Evolutionary conservation across 768 basidiomycete species (phyloP).

Genomic region (Leccinum longicurvipes): DNA sequence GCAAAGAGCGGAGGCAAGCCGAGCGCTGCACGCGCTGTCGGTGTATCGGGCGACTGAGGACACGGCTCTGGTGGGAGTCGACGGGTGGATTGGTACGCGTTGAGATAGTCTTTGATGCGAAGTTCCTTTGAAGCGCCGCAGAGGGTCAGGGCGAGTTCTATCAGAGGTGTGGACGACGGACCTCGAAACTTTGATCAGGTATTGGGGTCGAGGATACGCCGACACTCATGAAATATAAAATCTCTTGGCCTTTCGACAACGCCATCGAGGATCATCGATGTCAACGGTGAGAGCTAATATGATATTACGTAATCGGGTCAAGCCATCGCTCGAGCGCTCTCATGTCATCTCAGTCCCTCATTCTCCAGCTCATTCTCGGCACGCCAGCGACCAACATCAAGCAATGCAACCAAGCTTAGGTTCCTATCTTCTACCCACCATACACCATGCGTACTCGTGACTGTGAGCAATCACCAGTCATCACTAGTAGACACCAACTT

Average conservation of each 20-base stretch:
- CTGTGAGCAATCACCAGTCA: background rate
- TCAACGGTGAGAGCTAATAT: background rate
- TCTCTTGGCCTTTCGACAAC: conserved; percentile 10
- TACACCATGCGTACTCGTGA: background rate
- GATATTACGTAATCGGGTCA: conserved; percentile 10
- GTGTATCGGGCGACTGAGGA: conserved; percentile 45
- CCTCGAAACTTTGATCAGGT: conserved; percentile 29
- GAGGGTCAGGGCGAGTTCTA: no score
- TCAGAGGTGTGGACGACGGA: no score
- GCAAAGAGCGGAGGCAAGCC: conserved; percentile 51
- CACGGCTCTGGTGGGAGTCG: conserved; percentile 43
- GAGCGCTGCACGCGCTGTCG: conserved; percentile 40
- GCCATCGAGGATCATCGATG: conserved; percentile 8
- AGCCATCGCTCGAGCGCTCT: no score
- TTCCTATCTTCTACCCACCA: background rate
- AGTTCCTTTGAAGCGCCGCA: conserved; percentile 47
- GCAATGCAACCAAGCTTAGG: background rate
- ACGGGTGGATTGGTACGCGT: conserved; percentile 44
- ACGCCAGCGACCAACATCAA: no score
- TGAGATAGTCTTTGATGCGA: conserved; percentile 52
- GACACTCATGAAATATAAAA: conserved; percentile 29
- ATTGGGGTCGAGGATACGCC: conserved; percentile 13
- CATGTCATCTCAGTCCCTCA: no score
- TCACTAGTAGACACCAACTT: background rate
- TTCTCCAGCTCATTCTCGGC: background rate